These are phyloP conservation scores for Sideroxylon spinosum DNA, from an alignment of 179 eudicot genomes.

Conservation along the genomic window DNA sequence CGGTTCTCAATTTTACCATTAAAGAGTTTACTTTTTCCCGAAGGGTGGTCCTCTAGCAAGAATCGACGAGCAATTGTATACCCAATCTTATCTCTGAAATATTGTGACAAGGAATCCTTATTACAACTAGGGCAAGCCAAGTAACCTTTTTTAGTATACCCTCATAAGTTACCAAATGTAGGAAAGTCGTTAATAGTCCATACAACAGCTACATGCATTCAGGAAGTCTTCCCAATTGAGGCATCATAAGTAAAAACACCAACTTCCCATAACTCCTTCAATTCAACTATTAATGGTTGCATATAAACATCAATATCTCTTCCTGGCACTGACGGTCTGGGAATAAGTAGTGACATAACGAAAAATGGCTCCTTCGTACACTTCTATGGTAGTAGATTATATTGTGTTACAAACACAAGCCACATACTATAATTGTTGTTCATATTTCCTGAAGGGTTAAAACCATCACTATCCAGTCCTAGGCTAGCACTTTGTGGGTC, in stretches of 20 bases:
- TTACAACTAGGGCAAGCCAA: slow-evolving; percentile 5
- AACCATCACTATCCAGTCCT: no score
- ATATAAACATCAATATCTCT: neutral
- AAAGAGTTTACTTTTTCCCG: neutral
- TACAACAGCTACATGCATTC: neutral
- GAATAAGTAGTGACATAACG: no score
- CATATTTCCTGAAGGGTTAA: no score
- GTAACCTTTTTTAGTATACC: neutral
- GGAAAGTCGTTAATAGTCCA: neutral
- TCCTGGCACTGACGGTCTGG: no score
- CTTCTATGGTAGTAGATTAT: no score
- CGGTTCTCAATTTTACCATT: neutral
- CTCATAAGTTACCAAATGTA: neutral
- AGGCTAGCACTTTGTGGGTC: no score
- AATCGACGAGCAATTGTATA: slow-evolving; percentile 1
- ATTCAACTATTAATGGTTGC: neutral
- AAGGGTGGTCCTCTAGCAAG: neutral
- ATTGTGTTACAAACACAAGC: no score
- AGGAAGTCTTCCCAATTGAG: neutral
- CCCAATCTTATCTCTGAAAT: neutral
- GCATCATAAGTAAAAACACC: neutral
- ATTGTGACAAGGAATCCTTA: neutral
- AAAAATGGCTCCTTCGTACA: no score
- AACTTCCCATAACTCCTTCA: neutral
- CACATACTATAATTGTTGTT: no score